Evolutionary conservation across 495 filamentous ascomycete species (phyloP).

Genomic region (Aspergillus cristatus): DNA sequence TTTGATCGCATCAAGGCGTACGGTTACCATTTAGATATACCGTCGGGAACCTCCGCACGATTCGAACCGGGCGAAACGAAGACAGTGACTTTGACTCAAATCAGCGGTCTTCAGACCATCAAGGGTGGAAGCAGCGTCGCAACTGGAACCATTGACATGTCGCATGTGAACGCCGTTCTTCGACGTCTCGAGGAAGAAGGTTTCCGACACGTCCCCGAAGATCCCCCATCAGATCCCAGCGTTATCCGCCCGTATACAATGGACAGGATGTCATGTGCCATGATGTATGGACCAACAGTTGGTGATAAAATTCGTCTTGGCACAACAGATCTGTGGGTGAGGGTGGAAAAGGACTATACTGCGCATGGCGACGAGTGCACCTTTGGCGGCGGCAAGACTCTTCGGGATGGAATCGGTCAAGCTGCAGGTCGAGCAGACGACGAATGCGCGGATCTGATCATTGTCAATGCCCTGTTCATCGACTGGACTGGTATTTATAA

Average conservation of each 20-base stretch:
- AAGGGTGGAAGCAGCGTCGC: conserved; percentile 65
- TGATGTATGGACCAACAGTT: conserved; percentile 77
- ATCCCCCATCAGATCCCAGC: conserved; percentile 33
- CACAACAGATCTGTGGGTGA: conserved; percentile 71
- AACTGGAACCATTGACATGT: conserved; percentile 49
- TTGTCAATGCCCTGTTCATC: conserved; percentile 42
- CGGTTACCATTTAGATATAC: conserved; percentile 69
- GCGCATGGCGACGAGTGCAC: conserved; percentile 78
- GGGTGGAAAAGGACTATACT: conserved; percentile 71
- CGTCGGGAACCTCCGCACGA: conserved; percentile 72
- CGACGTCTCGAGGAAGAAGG: conserved; percentile 49
- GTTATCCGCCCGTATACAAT: conserved; percentile 47
- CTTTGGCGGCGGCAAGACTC: conserved; percentile 81
- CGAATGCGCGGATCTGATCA: conserved; percentile 47
- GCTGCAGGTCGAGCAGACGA: conserved; percentile 57
- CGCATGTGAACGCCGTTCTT: conserved; percentile 47
- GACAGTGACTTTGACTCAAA: conserved; percentile 73
- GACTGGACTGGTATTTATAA: conserved; percentile 84
- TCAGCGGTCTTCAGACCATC: conserved; percentile 64
- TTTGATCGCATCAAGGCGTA: conserved; percentile 74
- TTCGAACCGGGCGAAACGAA: conserved; percentile 81
- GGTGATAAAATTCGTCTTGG: conserved; percentile 68
- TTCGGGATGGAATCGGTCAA: conserved; percentile 89
- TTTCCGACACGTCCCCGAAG: conserved; percentile 57
- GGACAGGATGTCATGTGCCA: conserved; percentile 55